Evolutionary conservation across 345 rosid species (phyloP).

Genomic region (Populus simonii): DNA sequence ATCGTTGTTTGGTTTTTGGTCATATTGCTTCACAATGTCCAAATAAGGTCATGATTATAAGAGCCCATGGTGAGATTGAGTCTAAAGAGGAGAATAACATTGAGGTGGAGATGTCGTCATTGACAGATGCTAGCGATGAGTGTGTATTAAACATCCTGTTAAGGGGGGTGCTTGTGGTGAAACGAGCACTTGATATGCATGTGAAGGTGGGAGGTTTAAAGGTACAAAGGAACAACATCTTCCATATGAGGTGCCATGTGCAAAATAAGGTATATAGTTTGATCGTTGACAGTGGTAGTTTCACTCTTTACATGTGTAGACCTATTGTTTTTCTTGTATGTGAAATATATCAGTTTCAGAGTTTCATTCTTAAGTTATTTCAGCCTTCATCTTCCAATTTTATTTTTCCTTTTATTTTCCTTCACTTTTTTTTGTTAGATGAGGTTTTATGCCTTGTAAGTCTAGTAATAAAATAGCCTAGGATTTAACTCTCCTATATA

Average conservation of each 20-base stretch:
- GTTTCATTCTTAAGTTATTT: too few species aligned
- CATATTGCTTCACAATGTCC: background rate
- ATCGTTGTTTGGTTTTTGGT: background rate
- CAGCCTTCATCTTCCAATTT: too few species aligned
- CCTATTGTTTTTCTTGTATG: too few species aligned
- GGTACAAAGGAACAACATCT: background rate
- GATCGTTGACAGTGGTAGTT: background rate
- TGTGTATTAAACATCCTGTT: background rate
- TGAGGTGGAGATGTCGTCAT: background rate
- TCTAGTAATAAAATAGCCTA: too few species aligned
- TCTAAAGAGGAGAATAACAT: background rate
- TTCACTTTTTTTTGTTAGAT: too few species aligned
- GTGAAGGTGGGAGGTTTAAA: background rate
- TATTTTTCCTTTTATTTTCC: too few species aligned
- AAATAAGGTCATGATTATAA: background rate
- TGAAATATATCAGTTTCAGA: too few species aligned
- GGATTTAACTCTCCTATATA: too few species aligned
- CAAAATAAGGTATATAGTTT: background rate
- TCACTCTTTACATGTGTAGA: too few species aligned
- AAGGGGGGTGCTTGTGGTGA: background rate
- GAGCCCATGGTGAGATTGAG: background rate
- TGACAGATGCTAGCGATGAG: background rate
- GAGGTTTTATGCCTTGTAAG: too few species aligned
- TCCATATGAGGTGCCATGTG: background rate
- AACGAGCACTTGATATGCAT: background rate